Evolutionary conservation across 2,329 filamentous ascomycete species (phyloP), one percentile per base, ranked within the genome.

Genomic region (Beauveria scarabaeidicola): DNA sequence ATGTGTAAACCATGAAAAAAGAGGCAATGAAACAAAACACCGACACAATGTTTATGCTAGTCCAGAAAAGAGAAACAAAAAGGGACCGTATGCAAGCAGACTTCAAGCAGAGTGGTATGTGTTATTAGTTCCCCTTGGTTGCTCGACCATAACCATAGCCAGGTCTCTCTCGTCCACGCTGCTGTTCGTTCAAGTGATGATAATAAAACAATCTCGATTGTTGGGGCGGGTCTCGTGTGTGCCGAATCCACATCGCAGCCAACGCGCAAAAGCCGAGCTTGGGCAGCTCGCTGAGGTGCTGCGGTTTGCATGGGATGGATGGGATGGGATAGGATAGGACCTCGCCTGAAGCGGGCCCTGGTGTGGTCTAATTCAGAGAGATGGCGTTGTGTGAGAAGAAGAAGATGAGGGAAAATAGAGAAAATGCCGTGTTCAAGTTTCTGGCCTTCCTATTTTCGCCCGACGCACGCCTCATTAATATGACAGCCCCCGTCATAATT

Each of bases 401-500:
- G 11, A 36, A 4, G 15, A 36, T 15, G 11, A 21, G 43, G 19
- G 13, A 21, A 17, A 2, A n/a, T n/a, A 23, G 32, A 29, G 23
- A 23, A 41, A 27, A 21, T 15, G 21, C 32, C 32, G 32, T 36
- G 2, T 36, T 23, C 21, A 4, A 5, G 13, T 15, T 52, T 40
- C 25, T 5, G n/a, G 29, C 53, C 53, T 57, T 57, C 53, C 53
- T 57, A 57, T 57, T 57, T 21, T 23, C n/a, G 51, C 13, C 32
- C 15, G 11, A 52, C 15, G 51, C 36, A 52, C 36, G 21, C 17
- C 4, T 40, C 23, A 36, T 36, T 15, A 36, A 15, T 11, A 11
- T 52, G 36, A 52, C 36, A 27, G 36, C 51, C 19, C 9, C 21
- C 6, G n/a, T 38, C 27, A 11, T 19, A 3, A 19, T n/a, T 10